Evolutionary conservation across 2,329 filamentous ascomycete genomes (phyloP).

Genomic region (Talaromyces islandicus): DNA sequence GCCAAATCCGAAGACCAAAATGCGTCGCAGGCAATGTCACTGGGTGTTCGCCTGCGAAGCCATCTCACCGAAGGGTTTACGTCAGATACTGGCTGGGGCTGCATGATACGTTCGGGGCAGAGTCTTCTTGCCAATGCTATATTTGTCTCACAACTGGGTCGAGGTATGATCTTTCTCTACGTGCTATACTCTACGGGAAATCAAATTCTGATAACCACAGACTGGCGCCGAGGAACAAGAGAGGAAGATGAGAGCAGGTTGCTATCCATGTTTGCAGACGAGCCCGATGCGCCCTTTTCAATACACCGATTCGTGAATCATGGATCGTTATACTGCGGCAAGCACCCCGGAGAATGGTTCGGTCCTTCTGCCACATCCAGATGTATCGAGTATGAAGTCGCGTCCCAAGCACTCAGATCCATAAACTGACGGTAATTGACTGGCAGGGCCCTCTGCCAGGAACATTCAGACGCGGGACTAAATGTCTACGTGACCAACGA

Average conservation of each 20-base stretch:
- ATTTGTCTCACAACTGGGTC: constrained; percentile 64
- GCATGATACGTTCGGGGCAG: constrained; percentile 97
- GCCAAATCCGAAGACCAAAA: constrained; percentile 69
- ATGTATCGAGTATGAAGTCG: constrained; percentile 73
- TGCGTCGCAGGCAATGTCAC: constrained; percentile 65
- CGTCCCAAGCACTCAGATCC: neutral
- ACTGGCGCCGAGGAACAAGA: constrained; percentile 65
- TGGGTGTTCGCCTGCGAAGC: constrained; percentile 76
- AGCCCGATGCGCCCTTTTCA: constrained; percentile 79
- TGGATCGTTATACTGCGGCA: constrained; percentile 80
- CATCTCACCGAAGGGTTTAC: constrained; percentile 78
- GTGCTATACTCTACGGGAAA: neutral
- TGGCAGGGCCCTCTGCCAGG: constrained; percentile 65
- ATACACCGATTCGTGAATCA: constrained; percentile 91
- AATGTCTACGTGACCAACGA: constrained; percentile 86
- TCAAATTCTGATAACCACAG: constrained; percentile 36
- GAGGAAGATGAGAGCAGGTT: constrained; percentile 61
- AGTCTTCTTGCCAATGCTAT: constrained; percentile 85
- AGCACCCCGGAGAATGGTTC: constrained; percentile 97
- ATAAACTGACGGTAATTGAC: neutral
- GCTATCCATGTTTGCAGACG: constrained; percentile 79
- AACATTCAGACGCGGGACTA: constrained; percentile 56
- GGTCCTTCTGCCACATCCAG: constrained; percentile 92
- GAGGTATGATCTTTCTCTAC: constrained; percentile 56
- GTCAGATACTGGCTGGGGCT: constrained; percentile 94